phyloP scores from a whole-genome alignment of 2,329 filamentous ascomycete genomes.

The Cladophialophora chaetospira region DNA sequence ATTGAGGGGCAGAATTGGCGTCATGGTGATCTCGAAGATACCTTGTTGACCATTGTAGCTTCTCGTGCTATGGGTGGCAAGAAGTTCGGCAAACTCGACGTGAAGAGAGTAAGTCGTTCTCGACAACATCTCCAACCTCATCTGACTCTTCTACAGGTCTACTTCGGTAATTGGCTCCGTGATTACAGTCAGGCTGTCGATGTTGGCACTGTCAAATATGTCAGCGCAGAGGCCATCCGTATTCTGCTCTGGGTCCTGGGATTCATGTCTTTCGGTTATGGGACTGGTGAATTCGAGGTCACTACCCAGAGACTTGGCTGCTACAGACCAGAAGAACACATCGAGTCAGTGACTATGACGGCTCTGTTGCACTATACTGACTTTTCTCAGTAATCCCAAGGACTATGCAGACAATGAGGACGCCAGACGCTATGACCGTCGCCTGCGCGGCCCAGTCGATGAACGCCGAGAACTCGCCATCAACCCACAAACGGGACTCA shows the following conservation, averaged over 20 bases:
- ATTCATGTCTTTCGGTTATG: conserved; percentile 85
- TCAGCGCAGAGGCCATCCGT: conserved; percentile 86
- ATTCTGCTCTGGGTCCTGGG: conserved; percentile 85
- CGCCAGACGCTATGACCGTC: conserved; percentile 76
- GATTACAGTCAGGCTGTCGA: conserved; percentile 96
- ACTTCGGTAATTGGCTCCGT: conserved; percentile 94
- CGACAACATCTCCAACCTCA: background rate
- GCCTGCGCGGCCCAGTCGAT: conserved; percentile 79
- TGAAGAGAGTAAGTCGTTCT: conserved; percentile 55
- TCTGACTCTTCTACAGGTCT: conserved; percentile 59
- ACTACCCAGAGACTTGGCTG: conserved; percentile 76
- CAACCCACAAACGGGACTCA: conserved; percentile 74
- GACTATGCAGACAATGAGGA: conserved; percentile 88
- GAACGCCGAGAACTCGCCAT: conserved; percentile 76
- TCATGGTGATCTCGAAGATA: conserved; percentile 92
- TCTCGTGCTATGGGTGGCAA: conserved; percentile 67
- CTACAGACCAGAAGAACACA: conserved; percentile 81
- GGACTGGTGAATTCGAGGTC: conserved; percentile 82
- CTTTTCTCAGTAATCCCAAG: conserved; percentile 56
- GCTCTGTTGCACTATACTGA: background rate
- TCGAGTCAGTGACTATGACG: conserved; percentile 58
- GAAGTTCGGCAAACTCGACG: conserved; percentile 85
- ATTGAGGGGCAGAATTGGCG: conserved; percentile 86
- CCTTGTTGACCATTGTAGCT: conserved; percentile 72
- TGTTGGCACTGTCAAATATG: conserved; percentile 86